phyloP scores from a whole-genome alignment of 768 basidiomycete genomes.

The Leccinum disarticulatum region DNA sequence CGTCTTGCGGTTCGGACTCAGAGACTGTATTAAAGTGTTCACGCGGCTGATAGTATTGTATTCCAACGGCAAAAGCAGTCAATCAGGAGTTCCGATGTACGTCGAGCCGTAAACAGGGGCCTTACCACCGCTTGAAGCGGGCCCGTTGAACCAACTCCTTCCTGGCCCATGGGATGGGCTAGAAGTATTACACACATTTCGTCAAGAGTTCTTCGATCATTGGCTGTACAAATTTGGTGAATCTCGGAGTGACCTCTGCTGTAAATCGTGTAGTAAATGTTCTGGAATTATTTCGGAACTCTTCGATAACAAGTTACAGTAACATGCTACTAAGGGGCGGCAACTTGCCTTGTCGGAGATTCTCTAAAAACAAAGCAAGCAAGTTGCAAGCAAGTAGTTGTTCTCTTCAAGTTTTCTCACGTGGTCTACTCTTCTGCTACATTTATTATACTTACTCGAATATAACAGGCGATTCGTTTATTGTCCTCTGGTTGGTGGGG shows the following conservation, averaged over 20 bases:
- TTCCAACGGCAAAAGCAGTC: not conserved
- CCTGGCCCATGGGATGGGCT: not conserved
- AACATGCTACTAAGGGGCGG: no score
- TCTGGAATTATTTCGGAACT: no score
- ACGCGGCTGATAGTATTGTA: not conserved
- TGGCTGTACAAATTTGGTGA: no score
- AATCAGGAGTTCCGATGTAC: not conserved
- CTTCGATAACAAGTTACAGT: not conserved
- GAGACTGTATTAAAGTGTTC: not conserved
- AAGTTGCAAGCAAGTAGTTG: not conserved
- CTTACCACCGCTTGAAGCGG: not conserved
- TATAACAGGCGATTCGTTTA: slow-evolving; percentile 14
- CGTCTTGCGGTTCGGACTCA: not conserved
- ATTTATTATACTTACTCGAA: not conserved
- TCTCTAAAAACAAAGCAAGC: not conserved
- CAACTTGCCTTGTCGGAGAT: not conserved
- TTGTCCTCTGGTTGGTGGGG: slow-evolving; percentile 6
- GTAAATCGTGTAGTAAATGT: not conserved
- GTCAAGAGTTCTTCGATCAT: not conserved
- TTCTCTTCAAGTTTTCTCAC: not conserved
- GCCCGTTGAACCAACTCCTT: not conserved
- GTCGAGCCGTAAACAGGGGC: no score
- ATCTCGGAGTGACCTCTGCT: not conserved
- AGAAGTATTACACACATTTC: not conserved
- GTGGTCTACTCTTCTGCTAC: not conserved